Base-by-base conservation (phyloP, 352 stramenopile species). In the Pythium aquatile region DNA sequence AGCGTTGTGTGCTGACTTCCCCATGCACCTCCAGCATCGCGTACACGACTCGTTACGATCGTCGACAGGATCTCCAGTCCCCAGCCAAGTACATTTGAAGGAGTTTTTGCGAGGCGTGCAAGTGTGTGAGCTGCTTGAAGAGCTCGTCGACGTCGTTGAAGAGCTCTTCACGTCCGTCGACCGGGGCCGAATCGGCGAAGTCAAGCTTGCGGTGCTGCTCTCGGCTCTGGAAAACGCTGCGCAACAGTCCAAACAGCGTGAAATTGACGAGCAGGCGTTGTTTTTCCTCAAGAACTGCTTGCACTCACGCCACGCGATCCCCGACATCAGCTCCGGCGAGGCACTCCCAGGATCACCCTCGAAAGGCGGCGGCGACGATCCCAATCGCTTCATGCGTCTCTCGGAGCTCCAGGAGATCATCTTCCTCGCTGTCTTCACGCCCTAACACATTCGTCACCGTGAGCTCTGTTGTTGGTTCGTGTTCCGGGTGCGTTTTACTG, bases 141-240 rank as follows among this genome's bases (percentile, higher is more conserved):
- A 55, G 35, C 56, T 69, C 11, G 35, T 69, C 13, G 63, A 65
- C 40, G 56, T 58, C 14, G 63, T 65, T 1, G 49, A 61, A 8
- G 55, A 69, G 49, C 56, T 69, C 4, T 69, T 65, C 32, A 20
- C 24, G 13, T 47, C 63, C 3, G 32, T 69, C 7, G 63, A 69
- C 46, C 57, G 60, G 20, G 39, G 49, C 33, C 16, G 49, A 14
- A 16, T 57, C 5, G 56, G 63, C 0, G 48, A 69, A 51, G 33
- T 63, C 40, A 63, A 69, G 55, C 33, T 58, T 8, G 28, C 33
- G 0, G 44, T 64, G 5, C 32, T 69, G 14, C 40, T 69, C 7
- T 64, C 63, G 11, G 63, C 49, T 4, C 39, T 69, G 16, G 63
- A 63, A 37, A 63, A 69, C 28, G 55, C 55, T 8, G 29, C 53